Evolutionary conservation across 805 yeast genomes (phyloP).

Genomic region (Ogataea minuta): DNA sequence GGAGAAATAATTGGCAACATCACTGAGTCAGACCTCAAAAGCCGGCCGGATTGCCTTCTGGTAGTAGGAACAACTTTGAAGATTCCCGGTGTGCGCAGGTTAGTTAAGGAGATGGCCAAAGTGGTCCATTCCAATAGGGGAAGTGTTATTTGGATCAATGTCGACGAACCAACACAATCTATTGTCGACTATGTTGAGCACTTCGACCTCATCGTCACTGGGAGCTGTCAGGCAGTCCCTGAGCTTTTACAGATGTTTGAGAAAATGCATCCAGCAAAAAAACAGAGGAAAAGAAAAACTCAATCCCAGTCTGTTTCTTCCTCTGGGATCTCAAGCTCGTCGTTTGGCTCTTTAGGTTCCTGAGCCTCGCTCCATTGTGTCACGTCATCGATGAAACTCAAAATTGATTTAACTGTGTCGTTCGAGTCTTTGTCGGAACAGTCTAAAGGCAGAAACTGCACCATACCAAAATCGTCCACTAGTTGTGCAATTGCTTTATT

Average conservation of each 20-base stretch:
- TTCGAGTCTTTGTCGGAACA: constrained; percentile 56
- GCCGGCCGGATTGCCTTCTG: constrained; percentile 71
- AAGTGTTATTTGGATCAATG: constrained; percentile 59
- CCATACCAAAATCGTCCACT: constrained; percentile 98
- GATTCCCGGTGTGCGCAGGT: constrained; percentile 68
- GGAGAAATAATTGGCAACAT: constrained; percentile 82
- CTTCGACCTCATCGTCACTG: constrained; percentile 58
- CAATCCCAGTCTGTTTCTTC: constrained; percentile 34
- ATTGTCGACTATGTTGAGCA: constrained; percentile 48
- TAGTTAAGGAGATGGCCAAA: constrained; percentile 59
- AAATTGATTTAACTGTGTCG: constrained; percentile 73
- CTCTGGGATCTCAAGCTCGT: constrained; percentile 65
- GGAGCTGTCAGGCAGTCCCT: constrained; percentile 63
- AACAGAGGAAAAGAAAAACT: not conserved
- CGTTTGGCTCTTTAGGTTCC: constrained; percentile 95
- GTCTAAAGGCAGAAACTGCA: constrained; percentile 89
- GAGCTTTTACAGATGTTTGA: constrained; percentile 28
- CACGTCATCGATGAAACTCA: constrained; percentile 91
- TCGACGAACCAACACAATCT: constrained; percentile 52
- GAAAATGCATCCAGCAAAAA: constrained; percentile 16
- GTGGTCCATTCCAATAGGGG: constrained; percentile 58
- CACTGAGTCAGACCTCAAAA: constrained; percentile 60
- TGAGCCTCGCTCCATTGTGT: constrained; percentile 97
- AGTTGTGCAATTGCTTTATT: constrained; percentile 82
- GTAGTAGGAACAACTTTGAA: constrained; percentile 84